phyloP scores from a whole-genome alignment of 495 filamentous ascomycete genomes.

The Hapsidospora chrysogenum region DNA sequence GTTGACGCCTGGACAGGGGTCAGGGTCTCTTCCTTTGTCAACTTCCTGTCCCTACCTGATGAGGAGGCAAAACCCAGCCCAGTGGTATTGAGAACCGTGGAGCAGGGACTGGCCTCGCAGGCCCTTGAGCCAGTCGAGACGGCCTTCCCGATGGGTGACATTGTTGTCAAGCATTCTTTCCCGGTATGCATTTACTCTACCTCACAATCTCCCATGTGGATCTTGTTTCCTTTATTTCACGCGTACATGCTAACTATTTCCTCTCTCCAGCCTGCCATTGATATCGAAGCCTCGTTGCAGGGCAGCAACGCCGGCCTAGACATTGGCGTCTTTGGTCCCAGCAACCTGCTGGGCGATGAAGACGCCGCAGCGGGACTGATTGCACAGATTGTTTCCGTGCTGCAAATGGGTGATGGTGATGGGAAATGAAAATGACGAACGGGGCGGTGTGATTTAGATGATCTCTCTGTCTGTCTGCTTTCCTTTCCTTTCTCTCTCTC shows the following conservation, averaged over 20 bases:
- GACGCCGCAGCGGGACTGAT: not conserved
- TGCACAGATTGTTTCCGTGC: not conserved
- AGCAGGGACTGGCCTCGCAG: too few species aligned
- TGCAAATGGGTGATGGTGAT: not conserved
- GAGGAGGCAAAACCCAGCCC: too few species aligned
- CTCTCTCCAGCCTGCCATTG: slow-evolving; percentile 28
- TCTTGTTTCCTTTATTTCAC: not conserved
- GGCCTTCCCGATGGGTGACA: slow-evolving; percentile 5
- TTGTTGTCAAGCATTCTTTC: slow-evolving; percentile 13
- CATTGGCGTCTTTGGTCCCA: slow-evolving; percentile 35
- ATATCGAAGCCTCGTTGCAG: slow-evolving; percentile 33
- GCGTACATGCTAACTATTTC: slow-evolving; percentile 4
- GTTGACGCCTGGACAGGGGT: slow-evolving; percentile 30
- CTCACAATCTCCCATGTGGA: too few species aligned
- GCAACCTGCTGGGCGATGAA: not conserved
- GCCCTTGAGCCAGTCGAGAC: too few species aligned
- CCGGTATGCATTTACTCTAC: slow-evolving; percentile 14
- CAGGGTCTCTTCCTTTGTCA: slow-evolving; percentile 32
- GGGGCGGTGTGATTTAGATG: not conserved
- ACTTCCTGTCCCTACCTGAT: slow-evolving; percentile 29
- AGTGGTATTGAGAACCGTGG: too few species aligned
- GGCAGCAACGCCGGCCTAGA: slow-evolving; percentile 28
- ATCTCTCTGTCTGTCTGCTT: not conserved
- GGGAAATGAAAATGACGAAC: not conserved
- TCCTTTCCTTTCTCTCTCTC: not conserved